Percentiles rank a stretch among this genome's conserved stretches.
phyloP scores from a whole-genome alignment of 129 eudicot genomes.

The Arctium minus region DNA sequence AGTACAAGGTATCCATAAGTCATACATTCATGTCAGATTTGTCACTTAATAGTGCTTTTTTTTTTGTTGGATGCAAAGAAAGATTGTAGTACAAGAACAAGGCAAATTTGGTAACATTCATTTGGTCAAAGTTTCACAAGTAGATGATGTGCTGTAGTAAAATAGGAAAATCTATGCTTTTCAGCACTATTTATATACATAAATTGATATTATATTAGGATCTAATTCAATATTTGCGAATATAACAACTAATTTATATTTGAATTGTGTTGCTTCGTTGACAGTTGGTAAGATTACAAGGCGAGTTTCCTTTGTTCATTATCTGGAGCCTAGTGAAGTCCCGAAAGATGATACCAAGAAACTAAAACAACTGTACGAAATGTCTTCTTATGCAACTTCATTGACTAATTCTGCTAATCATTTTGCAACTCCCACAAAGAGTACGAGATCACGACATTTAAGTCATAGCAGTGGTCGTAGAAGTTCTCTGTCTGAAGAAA shows the following conservation, averaged over 20 bases:
- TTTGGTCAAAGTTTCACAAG: neutral
- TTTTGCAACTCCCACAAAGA: constrained; percentile 48
- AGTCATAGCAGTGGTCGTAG: constrained; percentile 43
- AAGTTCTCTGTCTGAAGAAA: constrained; percentile 35
- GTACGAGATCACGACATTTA: constrained; percentile 28
- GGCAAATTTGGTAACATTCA: neutral
- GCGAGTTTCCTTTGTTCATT: constrained; percentile 62
- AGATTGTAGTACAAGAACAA: neutral
- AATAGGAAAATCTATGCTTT: neutral
- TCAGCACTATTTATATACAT: neutral
- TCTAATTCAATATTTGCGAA: neutral
- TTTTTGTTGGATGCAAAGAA: neutral
- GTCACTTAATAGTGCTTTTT: no score
- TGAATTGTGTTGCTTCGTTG: neutral
- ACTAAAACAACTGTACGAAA: constrained; percentile 39
- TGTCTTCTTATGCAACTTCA: constrained; percentile 37
- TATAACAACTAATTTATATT: neutral
- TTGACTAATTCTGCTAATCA: constrained; percentile 46
- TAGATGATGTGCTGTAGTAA: neutral
- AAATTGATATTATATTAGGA: neutral
- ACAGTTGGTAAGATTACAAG: constrained; percentile 80
- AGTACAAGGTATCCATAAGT: no score
- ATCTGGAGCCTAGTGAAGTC: constrained; percentile 66
- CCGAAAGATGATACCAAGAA: constrained; percentile 33
- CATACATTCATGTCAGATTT: neutral